Evolutionary conservation across 2,329 filamentous ascomycete genomes (phyloP).

Genomic region (Fusarium sp.): DNA sequence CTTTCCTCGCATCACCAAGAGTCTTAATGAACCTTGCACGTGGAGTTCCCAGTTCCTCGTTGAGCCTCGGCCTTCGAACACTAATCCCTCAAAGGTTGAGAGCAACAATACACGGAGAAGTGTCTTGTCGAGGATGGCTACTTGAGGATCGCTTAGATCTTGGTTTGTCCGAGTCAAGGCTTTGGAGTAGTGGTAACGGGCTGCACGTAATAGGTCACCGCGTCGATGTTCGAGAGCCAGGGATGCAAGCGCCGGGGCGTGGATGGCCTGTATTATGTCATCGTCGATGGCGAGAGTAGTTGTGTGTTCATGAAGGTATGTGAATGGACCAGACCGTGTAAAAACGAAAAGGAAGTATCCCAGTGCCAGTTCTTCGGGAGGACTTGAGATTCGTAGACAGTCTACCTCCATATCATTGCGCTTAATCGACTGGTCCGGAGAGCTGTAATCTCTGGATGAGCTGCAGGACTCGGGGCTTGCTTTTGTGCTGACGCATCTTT

Average conservation of each 20-base stretch:
- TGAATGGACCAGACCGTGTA: neutral
- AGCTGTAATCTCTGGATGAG: neutral
- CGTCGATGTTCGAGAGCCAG: neutral
- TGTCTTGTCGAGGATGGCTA: neutral
- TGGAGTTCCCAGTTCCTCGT: neutral
- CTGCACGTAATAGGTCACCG: neutral
- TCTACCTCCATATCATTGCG: neutral
- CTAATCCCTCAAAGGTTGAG: neutral
- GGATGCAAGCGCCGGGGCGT: neutral
- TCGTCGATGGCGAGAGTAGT: neutral
- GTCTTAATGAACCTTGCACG: neutral
- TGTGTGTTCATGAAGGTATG: neutral
- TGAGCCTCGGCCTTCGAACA: neutral
- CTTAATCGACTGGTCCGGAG: accelerated
- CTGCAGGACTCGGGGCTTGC: accelerated
- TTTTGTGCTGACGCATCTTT: neutral
- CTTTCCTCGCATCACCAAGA: neutral
- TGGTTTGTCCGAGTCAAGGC: neutral
- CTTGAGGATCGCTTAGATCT: neutral
- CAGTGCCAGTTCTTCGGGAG: neutral
- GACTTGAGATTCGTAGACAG: neutral
- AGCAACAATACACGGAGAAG: neutral
- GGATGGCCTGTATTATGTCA: neutral
- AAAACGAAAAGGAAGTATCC: slow-evolving; percentile 1
- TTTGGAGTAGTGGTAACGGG: neutral